Percentiles rank a stretch among this genome's conserved stretches.
Conservation (phyloP, 306 rosid species). For the Carpinus viminea region DNA sequence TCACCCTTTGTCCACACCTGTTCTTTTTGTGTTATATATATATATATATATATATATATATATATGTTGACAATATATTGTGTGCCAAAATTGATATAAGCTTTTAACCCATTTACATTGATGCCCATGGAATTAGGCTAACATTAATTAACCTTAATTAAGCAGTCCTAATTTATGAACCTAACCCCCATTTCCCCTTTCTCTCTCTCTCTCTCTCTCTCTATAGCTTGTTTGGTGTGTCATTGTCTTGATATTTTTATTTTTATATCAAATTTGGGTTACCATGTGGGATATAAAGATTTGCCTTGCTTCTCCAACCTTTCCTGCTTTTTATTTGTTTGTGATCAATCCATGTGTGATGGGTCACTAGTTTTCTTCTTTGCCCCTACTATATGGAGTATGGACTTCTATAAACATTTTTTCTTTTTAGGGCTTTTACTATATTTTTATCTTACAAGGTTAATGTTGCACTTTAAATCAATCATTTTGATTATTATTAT, state of each 20-base stretch:
- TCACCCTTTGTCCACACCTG: conserved; percentile 24
- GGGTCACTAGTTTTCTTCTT: too few species aligned
- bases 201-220: conserved; percentile 6
- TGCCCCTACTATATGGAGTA: too few species aligned
- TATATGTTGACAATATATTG: too few species aligned
- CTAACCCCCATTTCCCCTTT: not conserved
- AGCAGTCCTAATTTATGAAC: not conserved
- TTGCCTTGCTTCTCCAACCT: not conserved
- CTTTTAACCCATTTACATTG: not conserved
- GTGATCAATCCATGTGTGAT: too few species aligned
- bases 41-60: too few species aligned
- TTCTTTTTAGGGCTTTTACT: too few species aligned
- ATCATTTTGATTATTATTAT: too few species aligned
- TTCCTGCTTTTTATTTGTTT: not conserved
- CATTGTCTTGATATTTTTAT: conserved; percentile 11
- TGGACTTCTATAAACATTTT: too few species aligned
- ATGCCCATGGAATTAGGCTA: not conserved
- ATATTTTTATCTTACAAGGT: too few species aligned
- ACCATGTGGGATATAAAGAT: not conserved
- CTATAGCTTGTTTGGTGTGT: conserved; percentile 17
- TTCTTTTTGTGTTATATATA: not conserved
- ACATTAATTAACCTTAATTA: too few species aligned
- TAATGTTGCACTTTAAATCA: too few species aligned
- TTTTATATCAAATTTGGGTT: not conserved
- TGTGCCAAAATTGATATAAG: not conserved